Evolutionary conservation across 2,329 filamentous ascomycete genomes (phyloP).

Genomic region (Magnaporthiopsis poae): DNA sequence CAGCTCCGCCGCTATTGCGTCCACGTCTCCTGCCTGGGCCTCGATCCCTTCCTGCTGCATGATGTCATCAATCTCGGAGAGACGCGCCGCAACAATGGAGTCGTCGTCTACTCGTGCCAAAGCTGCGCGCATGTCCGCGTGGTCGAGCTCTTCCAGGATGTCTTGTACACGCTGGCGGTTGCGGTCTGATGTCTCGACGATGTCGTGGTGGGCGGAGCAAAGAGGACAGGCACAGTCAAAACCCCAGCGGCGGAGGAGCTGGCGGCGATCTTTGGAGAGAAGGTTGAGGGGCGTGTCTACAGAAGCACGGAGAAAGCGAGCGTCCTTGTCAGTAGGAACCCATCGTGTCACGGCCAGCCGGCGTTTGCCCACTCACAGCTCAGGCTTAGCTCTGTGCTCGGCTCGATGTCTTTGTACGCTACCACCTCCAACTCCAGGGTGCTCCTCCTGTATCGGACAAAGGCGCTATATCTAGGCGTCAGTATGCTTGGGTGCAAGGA

Average conservation of each 20-base stretch:
- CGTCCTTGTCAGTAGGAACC: background rate
- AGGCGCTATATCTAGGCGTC: constrained; percentile 11
- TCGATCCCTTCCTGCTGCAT: constrained; percentile 16
- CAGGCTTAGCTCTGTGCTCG: constrained; percentile 16
- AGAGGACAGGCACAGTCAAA: constrained; percentile 18
- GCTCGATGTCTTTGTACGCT: constrained; percentile 14
- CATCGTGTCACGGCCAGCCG: too few species aligned
- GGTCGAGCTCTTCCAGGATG: constrained; percentile 13
- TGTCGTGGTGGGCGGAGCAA: constrained; percentile 11
- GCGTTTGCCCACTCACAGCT: constrained; percentile 13
- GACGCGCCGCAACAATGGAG: constrained; percentile 8
- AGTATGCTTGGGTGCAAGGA: background rate
- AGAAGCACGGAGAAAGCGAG: background rate
- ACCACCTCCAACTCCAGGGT: constrained; percentile 17
- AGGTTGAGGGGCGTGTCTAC: constrained; percentile 17
- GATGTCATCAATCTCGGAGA: constrained; percentile 14
- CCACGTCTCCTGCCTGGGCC: constrained; percentile 18
- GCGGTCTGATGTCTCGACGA: constrained; percentile 13
- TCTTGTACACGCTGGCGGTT: constrained; percentile 15
- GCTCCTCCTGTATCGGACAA: constrained; percentile 14
- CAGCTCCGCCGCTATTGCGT: constrained; percentile 15
- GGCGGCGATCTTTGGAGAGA: constrained; percentile 13
- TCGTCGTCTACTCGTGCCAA: background rate
- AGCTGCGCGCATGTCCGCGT: constrained; percentile 3
- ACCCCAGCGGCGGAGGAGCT: constrained; percentile 15